phyloP scores from a whole-genome alignment of 805 yeast species.

The Priceomyces fermenticarens region DNA sequence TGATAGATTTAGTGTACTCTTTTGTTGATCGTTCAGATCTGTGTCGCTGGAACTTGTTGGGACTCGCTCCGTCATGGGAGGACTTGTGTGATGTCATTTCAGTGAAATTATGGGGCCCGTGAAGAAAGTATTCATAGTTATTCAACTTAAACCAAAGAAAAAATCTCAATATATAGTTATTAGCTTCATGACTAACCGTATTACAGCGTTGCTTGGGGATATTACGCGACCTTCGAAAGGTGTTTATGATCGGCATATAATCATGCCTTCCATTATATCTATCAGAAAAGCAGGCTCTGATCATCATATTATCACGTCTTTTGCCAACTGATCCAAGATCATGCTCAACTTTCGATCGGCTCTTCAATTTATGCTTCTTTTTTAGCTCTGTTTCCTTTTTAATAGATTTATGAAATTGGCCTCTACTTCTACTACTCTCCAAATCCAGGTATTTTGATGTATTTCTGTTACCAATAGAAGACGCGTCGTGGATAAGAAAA shows the following conservation, averaged over 20 bases:
- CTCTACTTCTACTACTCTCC: not conserved
- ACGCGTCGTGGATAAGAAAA: conserved; percentile 3
- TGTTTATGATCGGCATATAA: not conserved
- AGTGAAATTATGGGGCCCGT: no score
- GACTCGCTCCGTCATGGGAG: not conserved
- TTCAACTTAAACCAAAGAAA: conserved; percentile 8
- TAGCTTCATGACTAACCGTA: not conserved
- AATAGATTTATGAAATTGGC: not conserved
- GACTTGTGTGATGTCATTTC: not conserved
- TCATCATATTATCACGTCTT: not conserved
- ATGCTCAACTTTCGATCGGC: not conserved
- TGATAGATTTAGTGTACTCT: not conserved
- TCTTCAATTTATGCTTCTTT: not conserved
- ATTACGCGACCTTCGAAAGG: not conserved
- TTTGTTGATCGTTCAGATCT: no score
- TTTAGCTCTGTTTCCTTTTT: not conserved
- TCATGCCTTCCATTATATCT: not conserved
- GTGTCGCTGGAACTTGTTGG: no score
- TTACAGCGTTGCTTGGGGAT: not conserved
- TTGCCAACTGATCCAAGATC: not conserved
- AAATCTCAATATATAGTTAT: conserved; percentile 1
- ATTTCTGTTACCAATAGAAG: not conserved
- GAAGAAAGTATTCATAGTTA: conserved; percentile 6
- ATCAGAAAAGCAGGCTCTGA: not conserved
- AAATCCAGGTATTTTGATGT: no score